A percentile compares a stretch with the other conserved stretches of the same genome.
Evolutionary conservation across 2,329 filamentous ascomycete species (phyloP).

Genomic region (Hyphodiscus sp.): DNA sequence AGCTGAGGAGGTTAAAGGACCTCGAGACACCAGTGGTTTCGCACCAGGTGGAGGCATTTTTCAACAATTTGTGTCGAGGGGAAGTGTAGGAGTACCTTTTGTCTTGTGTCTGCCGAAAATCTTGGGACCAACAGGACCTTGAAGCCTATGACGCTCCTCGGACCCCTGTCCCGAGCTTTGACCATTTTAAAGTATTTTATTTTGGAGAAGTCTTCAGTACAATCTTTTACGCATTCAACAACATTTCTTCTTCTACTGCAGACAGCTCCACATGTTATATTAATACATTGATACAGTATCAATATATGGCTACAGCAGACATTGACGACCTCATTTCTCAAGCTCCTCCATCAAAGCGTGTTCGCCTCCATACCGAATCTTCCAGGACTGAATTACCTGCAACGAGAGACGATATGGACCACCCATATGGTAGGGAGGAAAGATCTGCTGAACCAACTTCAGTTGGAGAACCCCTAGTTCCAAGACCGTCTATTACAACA

Average conservation of each 20-base stretch:
- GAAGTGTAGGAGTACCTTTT: background rate
- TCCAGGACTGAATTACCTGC: background rate
- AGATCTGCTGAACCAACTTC: too few species aligned
- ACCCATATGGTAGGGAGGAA: too few species aligned
- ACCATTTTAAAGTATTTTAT: background rate
- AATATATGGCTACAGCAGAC: background rate
- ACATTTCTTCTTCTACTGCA: background rate
- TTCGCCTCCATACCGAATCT: background rate
- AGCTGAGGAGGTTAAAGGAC: slow-evolving; percentile 8
- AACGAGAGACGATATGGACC: background rate
- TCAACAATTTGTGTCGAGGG: background rate
- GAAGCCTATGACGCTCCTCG: background rate
- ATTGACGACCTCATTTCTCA: background rate
- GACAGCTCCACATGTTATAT: background rate
- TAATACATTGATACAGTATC: background rate
- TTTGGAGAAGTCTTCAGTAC: background rate
- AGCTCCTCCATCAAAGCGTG: background rate
- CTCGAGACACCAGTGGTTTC: slow-evolving; percentile 5
- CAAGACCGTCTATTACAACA: background rate
- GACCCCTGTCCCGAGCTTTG: background rate
- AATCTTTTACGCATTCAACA: background rate
- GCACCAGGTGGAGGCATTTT: slow-evolving; percentile 35
- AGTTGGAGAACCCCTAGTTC: too few species aligned
- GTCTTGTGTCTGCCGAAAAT: background rate
- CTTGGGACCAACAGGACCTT: background rate